Percentiles rank a stretch among this genome's conserved stretches.
Conservation (phyloP, 2,329 filamentous ascomycete genomes). For the Cercospora sp. region DNA sequence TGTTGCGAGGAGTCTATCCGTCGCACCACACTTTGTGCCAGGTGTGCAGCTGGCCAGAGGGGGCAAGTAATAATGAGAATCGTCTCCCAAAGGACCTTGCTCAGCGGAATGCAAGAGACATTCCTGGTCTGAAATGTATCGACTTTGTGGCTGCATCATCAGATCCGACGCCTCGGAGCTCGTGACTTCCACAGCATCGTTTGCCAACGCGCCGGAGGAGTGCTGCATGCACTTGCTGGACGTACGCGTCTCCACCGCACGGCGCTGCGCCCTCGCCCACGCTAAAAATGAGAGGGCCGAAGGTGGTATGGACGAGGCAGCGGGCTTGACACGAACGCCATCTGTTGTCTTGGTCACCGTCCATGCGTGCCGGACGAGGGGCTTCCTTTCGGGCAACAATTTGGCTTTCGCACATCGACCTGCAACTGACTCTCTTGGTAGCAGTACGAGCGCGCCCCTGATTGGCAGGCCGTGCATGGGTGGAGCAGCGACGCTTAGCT, state of each 20-base stretch:
- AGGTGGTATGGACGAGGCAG: neutral
- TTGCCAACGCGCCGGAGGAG: constrained; percentile 22
- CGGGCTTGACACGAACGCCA: constrained; percentile 17
- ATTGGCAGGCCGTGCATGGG: constrained; percentile 16
- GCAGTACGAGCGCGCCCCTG: constrained; percentile 8
- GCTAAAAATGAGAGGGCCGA: constrained; percentile 10
- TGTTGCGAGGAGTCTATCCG: constrained; percentile 22
- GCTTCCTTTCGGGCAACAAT: constrained; percentile 4
- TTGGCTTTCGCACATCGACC: constrained; percentile 22
- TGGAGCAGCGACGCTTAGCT: constrained; percentile 1
- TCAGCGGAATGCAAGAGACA: constrained; percentile 17
- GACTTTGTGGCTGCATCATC: constrained; percentile 20
- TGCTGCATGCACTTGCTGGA: constrained; percentile 20
- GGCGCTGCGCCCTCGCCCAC: neutral
- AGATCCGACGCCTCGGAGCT: constrained; percentile 26
- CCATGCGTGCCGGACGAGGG: constrained; percentile 16
- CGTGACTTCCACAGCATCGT: constrained; percentile 23
- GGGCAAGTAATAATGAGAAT: constrained; percentile 21
- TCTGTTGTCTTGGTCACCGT: constrained; percentile 3
- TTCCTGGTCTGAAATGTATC: constrained; percentile 18
- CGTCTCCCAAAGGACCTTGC: constrained; percentile 16
- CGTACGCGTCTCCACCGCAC: constrained; percentile 18
- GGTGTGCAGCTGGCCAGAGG: constrained; percentile 27
- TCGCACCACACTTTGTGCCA: constrained; percentile 29
- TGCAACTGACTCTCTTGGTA: constrained; percentile 16